A percentile compares a stretch with the other conserved stretches of the same genome.
Conservation (phyloP, 495 filamentous ascomycete species). For the Penicillium maclennaniae region DNA sequence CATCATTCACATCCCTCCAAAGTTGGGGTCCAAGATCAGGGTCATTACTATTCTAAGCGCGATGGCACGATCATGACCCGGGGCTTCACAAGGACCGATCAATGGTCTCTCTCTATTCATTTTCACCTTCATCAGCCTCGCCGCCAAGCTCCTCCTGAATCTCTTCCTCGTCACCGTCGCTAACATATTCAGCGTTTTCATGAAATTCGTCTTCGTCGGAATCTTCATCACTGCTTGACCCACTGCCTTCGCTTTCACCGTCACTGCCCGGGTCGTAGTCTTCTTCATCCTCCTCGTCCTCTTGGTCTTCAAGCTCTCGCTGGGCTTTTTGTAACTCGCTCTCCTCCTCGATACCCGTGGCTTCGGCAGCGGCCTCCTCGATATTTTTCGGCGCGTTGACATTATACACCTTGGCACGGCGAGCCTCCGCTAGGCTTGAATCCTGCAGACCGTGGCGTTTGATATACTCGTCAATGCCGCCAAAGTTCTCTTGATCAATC, state of each 20-base stretch:
- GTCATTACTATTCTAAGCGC: not conserved
- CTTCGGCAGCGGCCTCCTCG: slow-evolving; percentile 30
- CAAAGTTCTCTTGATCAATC: slow-evolving; percentile 81
- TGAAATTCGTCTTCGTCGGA: slow-evolving; percentile 47
- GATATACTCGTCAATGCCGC: slow-evolving; percentile 81
- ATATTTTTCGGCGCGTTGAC: slow-evolving; percentile 52
- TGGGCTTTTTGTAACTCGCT: slow-evolving; percentile 66
- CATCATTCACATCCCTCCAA: not conserved
- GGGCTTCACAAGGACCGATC: not conserved
- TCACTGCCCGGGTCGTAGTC: slow-evolving; percentile 83
- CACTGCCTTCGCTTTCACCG: slow-evolving; percentile 67
- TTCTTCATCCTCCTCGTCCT: slow-evolving; percentile 84
- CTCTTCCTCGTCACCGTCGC: slow-evolving; percentile 47
- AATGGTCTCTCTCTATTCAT: slow-evolving; percentile 16
- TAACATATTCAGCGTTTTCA: slow-evolving; percentile 39
- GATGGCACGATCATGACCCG: not conserved
- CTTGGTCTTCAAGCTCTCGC: slow-evolving; percentile 57
- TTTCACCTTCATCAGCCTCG: slow-evolving; percentile 36
- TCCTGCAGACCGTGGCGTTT: slow-evolving; percentile 80
- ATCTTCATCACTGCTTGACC: slow-evolving; percentile 52
- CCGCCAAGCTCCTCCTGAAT: slow-evolving; percentile 37
- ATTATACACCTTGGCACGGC: slow-evolving; percentile 77
- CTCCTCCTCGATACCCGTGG: slow-evolving; percentile 41
- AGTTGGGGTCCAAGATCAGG: not conserved
- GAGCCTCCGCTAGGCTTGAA: slow-evolving; percentile 81